Evolutionary conservation across 768 basidiomycete species (phyloP).

Genomic region (Roridomyces roridus): DNA sequence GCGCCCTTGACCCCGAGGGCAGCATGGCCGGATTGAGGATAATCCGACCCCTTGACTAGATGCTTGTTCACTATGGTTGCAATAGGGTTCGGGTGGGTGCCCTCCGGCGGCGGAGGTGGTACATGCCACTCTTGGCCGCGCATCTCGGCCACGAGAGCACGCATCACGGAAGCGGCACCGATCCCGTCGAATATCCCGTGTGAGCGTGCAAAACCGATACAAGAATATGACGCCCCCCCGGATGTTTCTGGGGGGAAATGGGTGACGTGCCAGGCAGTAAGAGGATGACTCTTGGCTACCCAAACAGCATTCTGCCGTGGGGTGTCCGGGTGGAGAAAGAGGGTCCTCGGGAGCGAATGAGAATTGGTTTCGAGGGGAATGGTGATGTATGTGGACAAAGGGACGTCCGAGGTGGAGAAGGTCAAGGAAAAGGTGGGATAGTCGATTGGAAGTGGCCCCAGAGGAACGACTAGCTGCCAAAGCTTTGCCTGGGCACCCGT

Average conservation of each 20-base stretch:
- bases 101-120: slow-evolving; percentile 39
- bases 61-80: slow-evolving; percentile 34
- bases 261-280: slow-evolving; percentile 52
- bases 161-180: slow-evolving; percentile 42
- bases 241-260: slow-evolving; percentile 40
- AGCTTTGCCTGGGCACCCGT: slow-evolving; percentile 35
- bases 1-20: slow-evolving; percentile 35
- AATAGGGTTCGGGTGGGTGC: slow-evolving; percentile 40
- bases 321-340: slow-evolving; percentile 46
- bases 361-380: slow-evolving; percentile 40
- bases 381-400: slow-evolving; percentile 42
- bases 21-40: slow-evolving; percentile 27
- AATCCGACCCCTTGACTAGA: slow-evolving; percentile 1
- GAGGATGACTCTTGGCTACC: slow-evolving; percentile 40
- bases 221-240: slow-evolving; percentile 38
- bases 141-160: slow-evolving; percentile 47
- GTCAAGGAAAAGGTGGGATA: slow-evolving; percentile 46
- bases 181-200: slow-evolving; percentile 51
- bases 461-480: slow-evolving; percentile 44
- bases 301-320: slow-evolving; percentile 43
- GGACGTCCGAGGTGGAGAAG: slow-evolving; percentile 35
- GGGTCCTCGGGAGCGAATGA: slow-evolving; percentile 39
- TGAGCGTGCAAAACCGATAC: slow-evolving; percentile 47
- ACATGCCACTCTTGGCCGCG: slow-evolving; percentile 41
- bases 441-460: slow-evolving; percentile 37